These are phyloP conservation scores for Recurvomyces mirabilis DNA, from an alignment of 495 filamentous ascomycete species.

Conservation along the genomic window DNA sequence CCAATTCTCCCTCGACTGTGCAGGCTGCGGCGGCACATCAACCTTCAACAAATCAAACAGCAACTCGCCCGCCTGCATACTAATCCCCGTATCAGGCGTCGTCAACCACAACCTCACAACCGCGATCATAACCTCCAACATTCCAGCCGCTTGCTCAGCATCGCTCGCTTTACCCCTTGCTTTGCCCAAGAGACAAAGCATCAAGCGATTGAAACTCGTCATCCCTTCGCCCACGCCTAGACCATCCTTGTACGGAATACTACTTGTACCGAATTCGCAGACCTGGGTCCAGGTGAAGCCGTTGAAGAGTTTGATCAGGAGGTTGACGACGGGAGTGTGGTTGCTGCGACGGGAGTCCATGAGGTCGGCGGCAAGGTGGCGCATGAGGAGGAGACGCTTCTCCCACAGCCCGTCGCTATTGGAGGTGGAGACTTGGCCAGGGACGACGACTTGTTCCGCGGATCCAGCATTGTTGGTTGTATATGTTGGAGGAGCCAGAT, in stretches of 20 bases:
- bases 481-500: too few relatives aligned
- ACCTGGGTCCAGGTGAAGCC: constrained; percentile 42
- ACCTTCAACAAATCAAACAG: constrained; percentile 61
- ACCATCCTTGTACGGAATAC: constrained; percentile 31
- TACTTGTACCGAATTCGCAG: constrained; percentile 41
- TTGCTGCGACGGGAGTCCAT: constrained; percentile 32
- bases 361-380: constrained; percentile 17
- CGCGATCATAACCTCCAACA: constrained; percentile 47
- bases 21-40: constrained; percentile 36
- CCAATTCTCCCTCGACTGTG: too few relatives aligned
- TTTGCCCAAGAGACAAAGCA: constrained; percentile 60
- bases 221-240: constrained; percentile 41
- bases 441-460: too few relatives aligned
- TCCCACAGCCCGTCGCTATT: not conserved
- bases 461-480: too few relatives aligned
- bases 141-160: constrained; percentile 55
- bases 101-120: constrained; percentile 64
- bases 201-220: constrained; percentile 54
- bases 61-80: constrained; percentile 52
- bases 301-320: constrained; percentile 43
- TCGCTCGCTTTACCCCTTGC: constrained; percentile 50
- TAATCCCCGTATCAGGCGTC: constrained; percentile 59
- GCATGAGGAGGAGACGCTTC: constrained; percentile 6
- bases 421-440: too few relatives aligned
- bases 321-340: constrained; percentile 37